Base-by-base conservation (phyloP, 306 rosid species). In the Begonia fuchsioides region DNA sequence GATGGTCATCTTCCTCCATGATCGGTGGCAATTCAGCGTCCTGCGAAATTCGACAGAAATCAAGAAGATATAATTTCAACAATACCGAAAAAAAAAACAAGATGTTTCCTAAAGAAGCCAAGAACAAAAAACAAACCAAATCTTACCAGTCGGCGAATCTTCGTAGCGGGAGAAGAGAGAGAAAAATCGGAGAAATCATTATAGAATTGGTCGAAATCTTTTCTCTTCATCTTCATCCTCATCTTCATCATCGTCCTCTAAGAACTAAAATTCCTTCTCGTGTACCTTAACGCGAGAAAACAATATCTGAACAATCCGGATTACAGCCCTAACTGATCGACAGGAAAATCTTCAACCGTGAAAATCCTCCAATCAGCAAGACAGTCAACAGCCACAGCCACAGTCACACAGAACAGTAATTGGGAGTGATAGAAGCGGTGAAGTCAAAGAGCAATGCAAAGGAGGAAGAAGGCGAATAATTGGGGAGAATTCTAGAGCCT, bases 121-220 rank as follows among this genome's bases (percentile, higher is more conserved):
- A 4, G 2, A n/a, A 17, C 50, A 32, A 14, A 14, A 32, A 17
- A 16, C 14, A 32, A 41, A 45, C 38, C 5, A 1, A 18, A 35
- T 13, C 9, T 32, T 58, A 80, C 93, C 64, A 90, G 76, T 53
- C 97, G 93, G 58, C 97, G 97, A 70, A 84, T 84, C 78, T 90
- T 90, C 32, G 78, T 71, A 10, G 95, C 80, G 0, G 93, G 86
- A n/a, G 93, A 76, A 26, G 81, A 73, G 1, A 90, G 73, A 40
- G 95, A 73, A 72, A 90, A 72, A 47, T 79, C 92, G 39, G 82
- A 81, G 70, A 85, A 81, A 17, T 82, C 79, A 5, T 74, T 54
- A 72, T 45, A 39, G 13, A 86, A 51, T 17, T 65, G 61, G 35
- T 74, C 79, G 12, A 72, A 73, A 50, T 61, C 76, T 20, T 61